Evolutionary conservation across 345 rosid genomes (phyloP).

Genomic region (Citrus mangshanensis): DNA sequence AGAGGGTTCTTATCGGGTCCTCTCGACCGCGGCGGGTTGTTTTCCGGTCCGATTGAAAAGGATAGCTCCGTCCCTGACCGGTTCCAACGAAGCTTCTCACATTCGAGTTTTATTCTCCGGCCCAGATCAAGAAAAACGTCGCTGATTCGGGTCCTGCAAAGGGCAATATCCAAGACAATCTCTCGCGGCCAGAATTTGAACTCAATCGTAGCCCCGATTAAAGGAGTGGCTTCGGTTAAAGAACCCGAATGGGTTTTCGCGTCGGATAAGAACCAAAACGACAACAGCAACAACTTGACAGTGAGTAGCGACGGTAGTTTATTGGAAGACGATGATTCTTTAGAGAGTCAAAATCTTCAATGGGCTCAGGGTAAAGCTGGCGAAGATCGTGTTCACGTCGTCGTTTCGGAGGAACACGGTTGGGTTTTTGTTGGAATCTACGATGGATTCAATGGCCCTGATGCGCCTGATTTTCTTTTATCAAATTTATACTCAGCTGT

Average conservation of each 20-base stretch:
- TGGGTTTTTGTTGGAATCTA: conserved; percentile 98
- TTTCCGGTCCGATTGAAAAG: conserved; percentile 53
- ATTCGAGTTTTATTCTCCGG: conserved; percentile 54
- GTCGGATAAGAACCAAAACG: conserved; percentile 39
- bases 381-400: conserved; percentile 98
- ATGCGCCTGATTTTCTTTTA: conserved; percentile 82
- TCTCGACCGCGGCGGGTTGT: conserved; percentile 39
- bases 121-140: conserved; percentile 55
- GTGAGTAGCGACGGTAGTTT: conserved; percentile 80
- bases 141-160: conserved; percentile 58
- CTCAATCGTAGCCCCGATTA: conserved; percentile 78
- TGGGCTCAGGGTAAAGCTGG: conserved; percentile 99
- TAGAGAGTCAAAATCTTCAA: conserved; percentile 77
- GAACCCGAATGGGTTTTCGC: conserved; percentile 73
- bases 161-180: conserved; percentile 70
- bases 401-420: conserved; percentile 88
- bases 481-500: conserved; percentile 73
- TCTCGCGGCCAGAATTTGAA: conserved; percentile 75
- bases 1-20: conserved; percentile 60
- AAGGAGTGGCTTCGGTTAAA: conserved; percentile 43
- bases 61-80: conserved; percentile 54
- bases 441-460: conserved; percentile 98
- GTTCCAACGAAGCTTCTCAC: conserved; percentile 81
- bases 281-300: conserved; percentile 16
- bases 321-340: conserved; percentile 59